Evolutionary conservation across 1,139 yeast genomes (phyloP).

Genomic region (Geotrichum klebahnii): DNA sequence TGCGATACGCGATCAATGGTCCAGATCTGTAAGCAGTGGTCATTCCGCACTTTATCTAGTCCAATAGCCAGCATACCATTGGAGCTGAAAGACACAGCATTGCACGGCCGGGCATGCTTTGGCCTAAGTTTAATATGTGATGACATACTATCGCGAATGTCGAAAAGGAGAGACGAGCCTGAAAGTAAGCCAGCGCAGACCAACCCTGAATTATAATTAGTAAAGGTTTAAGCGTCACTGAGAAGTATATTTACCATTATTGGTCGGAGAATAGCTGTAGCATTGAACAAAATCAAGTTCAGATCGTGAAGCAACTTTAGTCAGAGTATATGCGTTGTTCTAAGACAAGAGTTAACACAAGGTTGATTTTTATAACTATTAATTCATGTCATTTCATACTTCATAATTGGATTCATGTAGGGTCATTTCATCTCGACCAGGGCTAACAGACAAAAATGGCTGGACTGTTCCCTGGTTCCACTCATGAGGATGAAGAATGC

Average conservation of each 20-base stretch:
- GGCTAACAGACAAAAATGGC: constrained; percentile 59
- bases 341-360: not conserved
- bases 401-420: constrained; percentile 51
- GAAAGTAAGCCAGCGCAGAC: constrained; percentile 70
- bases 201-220: constrained; percentile 33
- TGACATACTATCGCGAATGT: constrained; percentile 45
- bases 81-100: constrained; percentile 64
- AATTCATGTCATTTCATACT: constrained; percentile 13
- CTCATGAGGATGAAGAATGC: constrained; percentile 53
- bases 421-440: constrained; percentile 64
- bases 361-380: not conserved
- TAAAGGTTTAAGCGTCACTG: not conserved
- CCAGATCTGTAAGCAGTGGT: constrained; percentile 76
- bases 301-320: constrained; percentile 42
- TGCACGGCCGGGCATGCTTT: constrained; percentile 70
- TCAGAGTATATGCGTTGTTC: constrained; percentile 25
- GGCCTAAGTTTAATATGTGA: constrained; percentile 53
- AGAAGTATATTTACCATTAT: constrained; percentile 43
- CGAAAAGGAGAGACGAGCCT: constrained; percentile 64
- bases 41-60: constrained; percentile 74
- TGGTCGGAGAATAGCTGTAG: constrained; percentile 56
- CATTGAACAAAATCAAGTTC: constrained; percentile 75
- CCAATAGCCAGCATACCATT: constrained; percentile 71
- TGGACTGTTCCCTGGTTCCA: constrained; percentile 59
- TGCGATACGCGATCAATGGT: constrained; percentile 51